Evolutionary conservation across 2,329 filamentous ascomycete genomes (phyloP), one percentile per base, ranked within the genome.

Genomic region (Alternaria consortialis): DNA sequence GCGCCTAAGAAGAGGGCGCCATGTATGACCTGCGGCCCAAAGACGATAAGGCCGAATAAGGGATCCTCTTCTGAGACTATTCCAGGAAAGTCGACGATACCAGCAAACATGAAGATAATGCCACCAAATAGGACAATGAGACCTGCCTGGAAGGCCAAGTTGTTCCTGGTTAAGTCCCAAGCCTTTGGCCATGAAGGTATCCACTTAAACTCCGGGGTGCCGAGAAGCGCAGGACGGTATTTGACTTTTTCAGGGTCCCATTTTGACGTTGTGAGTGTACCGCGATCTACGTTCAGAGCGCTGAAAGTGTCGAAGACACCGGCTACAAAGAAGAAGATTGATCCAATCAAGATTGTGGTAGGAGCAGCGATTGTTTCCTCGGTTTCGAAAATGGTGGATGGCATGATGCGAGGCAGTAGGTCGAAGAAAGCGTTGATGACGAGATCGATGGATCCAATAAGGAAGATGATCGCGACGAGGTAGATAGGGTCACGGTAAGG

Each of bases 81-180:
- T n/a, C 67, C 70, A 2, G 72, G 73, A 15, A 70, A 73, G 32
- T 70, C 71, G 15, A 70, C 67, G n/a, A 75, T 65, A 3, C 70
- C 73, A 2, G 70, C 70, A 40, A 74, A 66, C 67, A 74, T 73
- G 54, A 76, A 73, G 40, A 75, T 67, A 3, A 76, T 56, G 17
- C 73, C 72, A 8, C 74, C 69, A 29, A 76, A 68, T 7, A 75
- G 59, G 9, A 73, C 69, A 3, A 74, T 66, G 3, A 77, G 64
- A 3, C 74, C 71, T 6, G 73, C 72, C 55, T 74, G 73, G 13
- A 75, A 75, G 0, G 72, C 68, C 9, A 70, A 47, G 31, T 67
- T 72, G 8, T 60, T 69, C 6, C 53, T 54, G 0, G 62, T 58
- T 5, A 75, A 55, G 5, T 72, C 66, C 29, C 55, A 58, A 4